phyloP scores from a whole-genome alignment of 345 rosid species.

The Geranium rotundifolium region DNA sequence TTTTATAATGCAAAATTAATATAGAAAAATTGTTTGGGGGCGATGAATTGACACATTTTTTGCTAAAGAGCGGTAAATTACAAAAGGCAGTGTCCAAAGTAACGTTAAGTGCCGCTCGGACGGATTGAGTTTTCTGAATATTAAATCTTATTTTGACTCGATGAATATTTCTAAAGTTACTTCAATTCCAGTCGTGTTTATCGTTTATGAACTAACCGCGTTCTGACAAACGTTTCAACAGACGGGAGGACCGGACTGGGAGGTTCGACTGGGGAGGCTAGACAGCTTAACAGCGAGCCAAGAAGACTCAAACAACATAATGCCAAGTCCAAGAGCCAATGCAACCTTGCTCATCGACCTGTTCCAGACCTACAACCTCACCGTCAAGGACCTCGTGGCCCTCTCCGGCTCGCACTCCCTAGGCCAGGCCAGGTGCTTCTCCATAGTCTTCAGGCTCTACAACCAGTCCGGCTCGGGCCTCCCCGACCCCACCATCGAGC shows the following conservation, averaged over 20 bases:
- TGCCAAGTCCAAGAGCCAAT: slow-evolving; percentile 81
- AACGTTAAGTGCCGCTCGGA: too few relatives aligned
- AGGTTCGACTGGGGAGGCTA: slow-evolving; percentile 56
- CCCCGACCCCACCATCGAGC: slow-evolving; percentile 52
- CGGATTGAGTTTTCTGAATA: too few relatives aligned
- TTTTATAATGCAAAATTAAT: too few relatives aligned
- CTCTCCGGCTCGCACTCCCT: slow-evolving; percentile 86
- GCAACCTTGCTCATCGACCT: slow-evolving; percentile 48
- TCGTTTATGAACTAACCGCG: too few relatives aligned
- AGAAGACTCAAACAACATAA: slow-evolving; percentile 42
- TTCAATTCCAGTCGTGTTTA: too few relatives aligned
- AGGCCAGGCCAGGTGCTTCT: slow-evolving; percentile 64
- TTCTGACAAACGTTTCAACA: slow-evolving; percentile 5
- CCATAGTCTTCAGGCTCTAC: slow-evolving; percentile 59
- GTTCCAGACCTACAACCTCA: slow-evolving; percentile 45
- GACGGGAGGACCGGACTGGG: slow-evolving; percentile 85
- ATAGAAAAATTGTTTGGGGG: too few relatives aligned
- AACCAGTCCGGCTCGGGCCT: slow-evolving; percentile 63
- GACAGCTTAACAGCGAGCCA: slow-evolving; percentile 67
- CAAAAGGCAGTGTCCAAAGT: too few relatives aligned
- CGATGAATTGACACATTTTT: too few relatives aligned
- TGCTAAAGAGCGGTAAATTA: too few relatives aligned
- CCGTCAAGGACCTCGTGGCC: slow-evolving; percentile 62
- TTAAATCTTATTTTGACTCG: too few relatives aligned
- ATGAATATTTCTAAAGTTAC: too few relatives aligned